These are phyloP conservation scores for Alternaria arbusti DNA, from an alignment of 2,329 filamentous ascomycete genomes.

Conservation along the genomic window DNA sequence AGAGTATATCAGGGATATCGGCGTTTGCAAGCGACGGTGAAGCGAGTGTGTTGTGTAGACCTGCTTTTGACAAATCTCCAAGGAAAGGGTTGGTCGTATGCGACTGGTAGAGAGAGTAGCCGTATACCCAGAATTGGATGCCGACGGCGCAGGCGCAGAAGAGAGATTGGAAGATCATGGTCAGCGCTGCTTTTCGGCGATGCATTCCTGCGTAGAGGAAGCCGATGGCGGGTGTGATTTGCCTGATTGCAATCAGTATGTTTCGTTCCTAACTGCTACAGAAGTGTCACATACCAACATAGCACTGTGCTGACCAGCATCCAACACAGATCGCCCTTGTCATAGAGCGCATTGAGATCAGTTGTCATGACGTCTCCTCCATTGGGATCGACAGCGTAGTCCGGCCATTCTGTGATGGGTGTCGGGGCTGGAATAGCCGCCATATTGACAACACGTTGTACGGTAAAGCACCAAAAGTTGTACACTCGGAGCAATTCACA, in stretches of 20 bases:
- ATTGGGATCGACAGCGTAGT: slow-evolving; percentile 49
- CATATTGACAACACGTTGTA: slow-evolving; percentile 18
- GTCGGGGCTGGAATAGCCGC: slow-evolving; percentile 35
- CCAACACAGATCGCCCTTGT: slow-evolving; percentile 57
- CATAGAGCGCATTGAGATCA: slow-evolving; percentile 54
- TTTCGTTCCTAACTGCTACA: neutral
- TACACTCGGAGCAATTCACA: neutral
- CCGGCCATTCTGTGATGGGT: slow-evolving; percentile 52
- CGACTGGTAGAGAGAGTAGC: slow-evolving; percentile 52
- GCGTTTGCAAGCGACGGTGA: slow-evolving; percentile 40
- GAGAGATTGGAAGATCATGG: slow-evolving; percentile 57
- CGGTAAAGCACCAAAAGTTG: neutral
- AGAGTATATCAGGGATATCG: slow-evolving; percentile 44
- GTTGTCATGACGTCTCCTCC: slow-evolving; percentile 55
- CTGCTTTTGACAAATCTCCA: slow-evolving; percentile 40
- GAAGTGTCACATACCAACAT: slow-evolving; percentile 32
- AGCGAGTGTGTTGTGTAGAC: slow-evolving; percentile 38
- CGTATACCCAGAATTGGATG: slow-evolving; percentile 58
- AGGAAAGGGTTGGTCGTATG: slow-evolving; percentile 38
- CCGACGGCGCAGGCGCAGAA: slow-evolving; percentile 56
- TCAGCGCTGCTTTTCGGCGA: slow-evolving; percentile 44
- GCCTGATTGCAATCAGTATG: slow-evolving; percentile 24
- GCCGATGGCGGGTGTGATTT: slow-evolving; percentile 44
- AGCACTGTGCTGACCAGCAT: slow-evolving; percentile 42
- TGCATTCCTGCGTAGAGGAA: slow-evolving; percentile 47